Evolutionary conservation across 208 protist species (phyloP).

Genomic region (Tritrichomonas musculus): DNA sequence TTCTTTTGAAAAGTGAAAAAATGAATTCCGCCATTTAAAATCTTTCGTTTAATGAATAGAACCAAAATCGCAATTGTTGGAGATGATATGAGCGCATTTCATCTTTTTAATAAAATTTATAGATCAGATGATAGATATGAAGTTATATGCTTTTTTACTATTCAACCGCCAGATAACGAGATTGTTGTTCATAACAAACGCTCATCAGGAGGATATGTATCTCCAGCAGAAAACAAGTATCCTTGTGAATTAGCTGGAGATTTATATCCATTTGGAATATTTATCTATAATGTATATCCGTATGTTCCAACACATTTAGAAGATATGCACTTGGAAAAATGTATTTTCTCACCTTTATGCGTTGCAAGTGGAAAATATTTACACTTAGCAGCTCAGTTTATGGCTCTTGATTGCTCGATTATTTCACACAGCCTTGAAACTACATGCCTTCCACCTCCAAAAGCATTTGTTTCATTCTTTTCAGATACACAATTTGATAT

Average conservation of each 20-base stretch:
- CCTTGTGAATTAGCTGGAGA: not conserved
- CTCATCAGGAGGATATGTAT: no score
- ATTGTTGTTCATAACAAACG: not conserved
- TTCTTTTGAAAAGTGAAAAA: no score
- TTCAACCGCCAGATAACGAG: no score
- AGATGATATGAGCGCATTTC: not conserved
- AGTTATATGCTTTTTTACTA: not conserved
- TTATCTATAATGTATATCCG: not conserved
- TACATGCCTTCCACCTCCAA: not conserved
- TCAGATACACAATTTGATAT: constrained; percentile 8
- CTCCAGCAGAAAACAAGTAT: no score
- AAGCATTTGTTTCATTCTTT: constrained; percentile 25
- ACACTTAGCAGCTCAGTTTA: not conserved
- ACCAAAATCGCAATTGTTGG: constrained; percentile 15
- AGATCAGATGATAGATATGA: not conserved
- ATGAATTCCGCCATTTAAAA: no score
- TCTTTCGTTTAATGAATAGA: not conserved
- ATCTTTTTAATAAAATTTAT: constrained; percentile 1
- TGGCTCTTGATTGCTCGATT: not conserved
- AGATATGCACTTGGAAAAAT: not conserved
- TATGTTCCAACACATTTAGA: not conserved
- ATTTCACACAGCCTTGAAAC: not conserved
- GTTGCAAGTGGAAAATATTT: not conserved
- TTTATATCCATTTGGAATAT: not conserved
- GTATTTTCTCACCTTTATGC: not conserved